Conservation (phyloP, 164 flowering plant genomes). For the Berberis thunbergii region DNA sequence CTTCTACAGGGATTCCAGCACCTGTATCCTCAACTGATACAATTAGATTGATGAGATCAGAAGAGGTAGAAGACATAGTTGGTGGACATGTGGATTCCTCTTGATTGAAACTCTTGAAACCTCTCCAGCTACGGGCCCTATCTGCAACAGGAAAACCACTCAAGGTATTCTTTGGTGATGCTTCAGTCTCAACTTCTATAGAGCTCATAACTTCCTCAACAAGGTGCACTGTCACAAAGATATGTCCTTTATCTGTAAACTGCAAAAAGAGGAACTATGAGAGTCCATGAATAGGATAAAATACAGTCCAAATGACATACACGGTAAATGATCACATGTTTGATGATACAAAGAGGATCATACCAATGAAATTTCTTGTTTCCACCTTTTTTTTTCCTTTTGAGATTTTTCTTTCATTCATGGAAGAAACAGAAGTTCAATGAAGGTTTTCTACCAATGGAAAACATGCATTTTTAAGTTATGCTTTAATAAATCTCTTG, state of each 20-base stretch:
- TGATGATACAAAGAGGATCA: too few relatives aligned
- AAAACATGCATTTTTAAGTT: too few relatives aligned
- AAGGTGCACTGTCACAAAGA: slow-evolving; percentile 75
- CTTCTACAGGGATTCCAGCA: slow-evolving; percentile 76
- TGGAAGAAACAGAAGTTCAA: too few relatives aligned
- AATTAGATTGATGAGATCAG: slow-evolving; percentile 50
- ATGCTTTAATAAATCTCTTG: too few relatives aligned
- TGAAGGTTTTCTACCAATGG: too few relatives aligned
- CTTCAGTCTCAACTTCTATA: slow-evolving; percentile 39
- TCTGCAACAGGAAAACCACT: slow-evolving; percentile 86
- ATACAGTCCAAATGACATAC: too few relatives aligned
- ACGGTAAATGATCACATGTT: too few relatives aligned
- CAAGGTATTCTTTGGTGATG: slow-evolving; percentile 45
- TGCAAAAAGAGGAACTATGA: slow-evolving; percentile 19
- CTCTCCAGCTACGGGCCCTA: slow-evolving; percentile 60
- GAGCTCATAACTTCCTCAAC: slow-evolving; percentile 64
- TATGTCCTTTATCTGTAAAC: slow-evolving; percentile 95
- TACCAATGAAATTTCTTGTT: too few relatives aligned
- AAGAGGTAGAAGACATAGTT: slow-evolving; percentile 17
- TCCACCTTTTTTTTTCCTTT: too few relatives aligned
- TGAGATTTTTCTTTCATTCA: too few relatives aligned
- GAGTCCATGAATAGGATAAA: too few relatives aligned
- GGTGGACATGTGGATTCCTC: slow-evolving; percentile 24
- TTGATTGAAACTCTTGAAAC: slow-evolving; percentile 44
- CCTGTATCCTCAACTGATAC: slow-evolving; percentile 97